Percentiles rank a stretch among this genome's conserved stretches.
Evolutionary conservation across 768 basidiomycete genomes (phyloP).

Genomic region (Tricholoma furcatifolium): DNA sequence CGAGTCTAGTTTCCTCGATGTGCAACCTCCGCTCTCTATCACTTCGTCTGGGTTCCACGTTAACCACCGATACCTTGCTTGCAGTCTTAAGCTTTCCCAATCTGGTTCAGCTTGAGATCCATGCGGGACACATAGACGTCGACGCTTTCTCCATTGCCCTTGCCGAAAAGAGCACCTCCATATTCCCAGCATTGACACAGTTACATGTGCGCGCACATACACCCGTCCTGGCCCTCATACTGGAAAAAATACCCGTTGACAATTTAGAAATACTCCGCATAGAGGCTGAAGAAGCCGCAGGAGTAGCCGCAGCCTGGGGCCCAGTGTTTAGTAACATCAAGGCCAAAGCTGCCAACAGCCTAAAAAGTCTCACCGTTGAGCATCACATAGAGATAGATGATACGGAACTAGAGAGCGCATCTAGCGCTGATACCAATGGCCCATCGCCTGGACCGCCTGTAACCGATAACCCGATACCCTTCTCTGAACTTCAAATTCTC

Average conservation of each 20-base stretch:
- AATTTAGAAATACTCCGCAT: conserved; percentile 36
- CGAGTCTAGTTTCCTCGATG: conserved; percentile 31
- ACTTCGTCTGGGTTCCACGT: conserved; percentile 36
- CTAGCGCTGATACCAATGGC: conserved; percentile 6
- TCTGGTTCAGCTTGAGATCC: conserved; percentile 42
- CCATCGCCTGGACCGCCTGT: conserved; percentile 9
- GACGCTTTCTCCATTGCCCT: conserved; percentile 20
- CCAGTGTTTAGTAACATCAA: conserved; percentile 30
- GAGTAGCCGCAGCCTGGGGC: conserved; percentile 30
- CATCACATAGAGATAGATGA: conserved; percentile 40
- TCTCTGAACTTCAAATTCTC: conserved; percentile 34
- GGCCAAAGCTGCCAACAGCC: conserved; percentile 24
- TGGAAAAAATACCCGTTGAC: conserved; percentile 30
- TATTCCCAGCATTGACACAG: conserved; percentile 36
- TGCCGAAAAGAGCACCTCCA: conserved; percentile 9
- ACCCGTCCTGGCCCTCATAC: conserved; percentile 30
- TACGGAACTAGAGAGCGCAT: conserved; percentile 22
- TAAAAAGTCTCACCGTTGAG: conserved; percentile 40
- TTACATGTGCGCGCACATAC: conserved; percentile 39
- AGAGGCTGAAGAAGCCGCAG: conserved; percentile 30
- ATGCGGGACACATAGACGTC: conserved; percentile 36
- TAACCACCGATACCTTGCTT: conserved; percentile 34
- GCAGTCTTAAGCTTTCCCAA: conserved; percentile 35
- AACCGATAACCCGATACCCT: conserved; percentile 20
- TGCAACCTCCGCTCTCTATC: conserved; percentile 33